Percentiles rank a stretch among this genome's conserved stretches.
Evolutionary conservation across 352 stramenopile species (phyloP).

Genomic region (Aphanomyces stellatus): DNA sequence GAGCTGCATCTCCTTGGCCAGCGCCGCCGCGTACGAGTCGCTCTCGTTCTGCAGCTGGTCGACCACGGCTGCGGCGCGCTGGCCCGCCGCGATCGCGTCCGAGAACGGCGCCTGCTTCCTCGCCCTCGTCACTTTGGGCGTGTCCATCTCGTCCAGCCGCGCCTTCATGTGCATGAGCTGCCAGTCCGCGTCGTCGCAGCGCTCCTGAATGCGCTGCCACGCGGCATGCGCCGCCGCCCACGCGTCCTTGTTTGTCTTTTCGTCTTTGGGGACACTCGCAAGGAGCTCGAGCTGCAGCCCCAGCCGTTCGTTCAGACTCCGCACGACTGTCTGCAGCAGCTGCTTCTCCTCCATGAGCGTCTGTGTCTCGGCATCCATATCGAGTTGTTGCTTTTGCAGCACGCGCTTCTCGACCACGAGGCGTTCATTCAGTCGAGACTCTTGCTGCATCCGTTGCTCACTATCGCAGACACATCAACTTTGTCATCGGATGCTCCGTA

Average conservation of each 20-base stretch:
- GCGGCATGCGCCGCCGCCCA: constrained; percentile 36
- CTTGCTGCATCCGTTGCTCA: background rate
- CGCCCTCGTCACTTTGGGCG: constrained; percentile 15
- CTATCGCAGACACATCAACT: background rate
- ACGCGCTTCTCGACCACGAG: background rate
- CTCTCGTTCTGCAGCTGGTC: constrained; percentile 38
- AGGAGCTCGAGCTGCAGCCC: constrained; percentile 40
- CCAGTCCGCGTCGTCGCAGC: constrained; percentile 54
- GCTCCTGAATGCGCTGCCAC: constrained; percentile 38
- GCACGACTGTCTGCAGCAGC: constrained; percentile 39
- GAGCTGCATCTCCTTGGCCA: constrained; percentile 52
- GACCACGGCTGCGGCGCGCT: constrained; percentile 41
- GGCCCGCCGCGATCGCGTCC: constrained; percentile 51
- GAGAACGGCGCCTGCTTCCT: constrained; percentile 45
- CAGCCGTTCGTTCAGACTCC: constrained; percentile 34
- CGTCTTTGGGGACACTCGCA: constrained; percentile 24
- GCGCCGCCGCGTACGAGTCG: constrained; percentile 60
- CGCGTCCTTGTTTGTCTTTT: constrained; percentile 17
- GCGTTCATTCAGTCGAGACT: background rate
- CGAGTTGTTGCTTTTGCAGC: background rate
- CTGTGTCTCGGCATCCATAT: constrained; percentile 14
- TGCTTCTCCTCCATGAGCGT: constrained; percentile 32
- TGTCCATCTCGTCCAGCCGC: constrained; percentile 38
- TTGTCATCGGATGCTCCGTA: background rate
- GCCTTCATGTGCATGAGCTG: constrained; percentile 49